Conservation (phyloP, 2,329 filamentous ascomycete genomes). For the Diplodia corticola region DNA sequence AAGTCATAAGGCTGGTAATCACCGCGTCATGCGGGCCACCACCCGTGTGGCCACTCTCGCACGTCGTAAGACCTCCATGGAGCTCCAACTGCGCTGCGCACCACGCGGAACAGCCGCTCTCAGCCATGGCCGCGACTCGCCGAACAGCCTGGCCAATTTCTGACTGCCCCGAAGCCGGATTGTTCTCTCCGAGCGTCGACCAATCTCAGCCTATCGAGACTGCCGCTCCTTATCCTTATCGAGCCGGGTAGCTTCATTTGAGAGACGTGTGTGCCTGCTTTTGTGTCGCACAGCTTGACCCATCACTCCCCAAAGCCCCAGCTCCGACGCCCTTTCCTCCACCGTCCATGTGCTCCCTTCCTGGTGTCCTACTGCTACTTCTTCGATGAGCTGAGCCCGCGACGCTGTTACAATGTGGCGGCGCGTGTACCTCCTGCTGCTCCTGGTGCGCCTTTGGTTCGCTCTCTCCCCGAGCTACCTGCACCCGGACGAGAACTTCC, state of each 20-base stretch:
- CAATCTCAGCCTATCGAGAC: conserved; percentile 9
- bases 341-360: background rate
- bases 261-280: background rate
- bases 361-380: background rate
- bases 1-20: conserved; percentile 6
- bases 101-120: background rate
- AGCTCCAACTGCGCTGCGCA: background rate
- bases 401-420: conserved; percentile 71
- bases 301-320: background rate
- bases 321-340: background rate
- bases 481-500: conserved; percentile 98
- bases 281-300: background rate
- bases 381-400: conserved; percentile 1
- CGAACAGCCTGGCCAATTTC: background rate
- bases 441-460: conserved; percentile 88
- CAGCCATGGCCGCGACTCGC: background rate
- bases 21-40: background rate
- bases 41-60: background rate
- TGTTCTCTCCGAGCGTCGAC: conserved; percentile 7
- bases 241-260: conserved; percentile 9
- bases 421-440: conserved; percentile 79
- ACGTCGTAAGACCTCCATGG: background rate
- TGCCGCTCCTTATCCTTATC: conserved; percentile 18
- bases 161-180: background rate
- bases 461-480: conserved; percentile 93